Conservation (phyloP, 495 filamentous ascomycete genomes). For the Daldinia grandis region DNA sequence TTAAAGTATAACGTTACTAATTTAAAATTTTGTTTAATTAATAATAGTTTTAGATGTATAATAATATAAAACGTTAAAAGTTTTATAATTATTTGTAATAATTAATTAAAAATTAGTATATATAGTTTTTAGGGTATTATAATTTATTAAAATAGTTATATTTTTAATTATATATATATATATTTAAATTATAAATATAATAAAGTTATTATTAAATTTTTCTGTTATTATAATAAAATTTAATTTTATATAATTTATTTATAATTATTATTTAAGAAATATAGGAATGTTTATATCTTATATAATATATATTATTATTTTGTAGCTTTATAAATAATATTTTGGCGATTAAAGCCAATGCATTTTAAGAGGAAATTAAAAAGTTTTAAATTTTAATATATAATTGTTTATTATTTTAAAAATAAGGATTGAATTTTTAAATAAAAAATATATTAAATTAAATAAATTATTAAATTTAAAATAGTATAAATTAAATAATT, state of each 20-base stretch:
- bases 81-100: background rate
- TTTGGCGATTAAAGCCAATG: background rate
- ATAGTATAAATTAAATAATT: background rate
- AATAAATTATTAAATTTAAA: background rate
- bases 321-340: background rate
- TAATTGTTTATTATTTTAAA: background rate
- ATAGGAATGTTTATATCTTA: background rate
- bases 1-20: background rate
- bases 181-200: background rate
- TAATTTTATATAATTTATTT: background rate
- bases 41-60: background rate
- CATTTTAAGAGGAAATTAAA: background rate
- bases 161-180: slow-evolving; percentile 1
- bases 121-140: background rate
- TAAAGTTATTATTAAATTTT: background rate
- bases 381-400: background rate
- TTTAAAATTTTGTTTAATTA: background rate
- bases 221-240: background rate
- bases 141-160: background rate
- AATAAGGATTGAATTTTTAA: background rate
- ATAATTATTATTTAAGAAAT: background rate
- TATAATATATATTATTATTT: background rate
- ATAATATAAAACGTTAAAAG: background rate
- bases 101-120: background rate
- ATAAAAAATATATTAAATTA: background rate